Evolutionary conservation across 2,329 filamentous ascomycete genomes (phyloP), one percentile per base, ranked within the genome.

Genomic region (Hirsutella minnesotensis): DNA sequence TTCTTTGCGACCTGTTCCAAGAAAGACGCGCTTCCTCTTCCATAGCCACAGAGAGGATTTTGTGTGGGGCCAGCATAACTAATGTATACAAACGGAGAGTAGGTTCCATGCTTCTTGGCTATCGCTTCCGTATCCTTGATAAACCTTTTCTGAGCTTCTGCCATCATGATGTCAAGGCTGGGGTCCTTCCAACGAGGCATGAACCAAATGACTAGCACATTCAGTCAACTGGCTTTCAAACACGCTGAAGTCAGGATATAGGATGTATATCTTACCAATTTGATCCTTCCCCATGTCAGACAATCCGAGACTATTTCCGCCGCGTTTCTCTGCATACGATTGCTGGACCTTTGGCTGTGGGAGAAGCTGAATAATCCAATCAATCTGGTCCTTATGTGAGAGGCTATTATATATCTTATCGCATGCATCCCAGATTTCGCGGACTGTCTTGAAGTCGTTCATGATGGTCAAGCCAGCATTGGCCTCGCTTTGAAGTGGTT

Each of bases 51-150:
- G 13, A 67, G 50, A 3, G 62, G 58, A 27, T 62, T 52, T 27
- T 53, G 49, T 18, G 52, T 54, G 20, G 49, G 44, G 21, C 56
- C 56, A 3, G 65, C 64, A 41, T 69, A 68, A 45, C 69, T 68
- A 20, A 65, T 54, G 46, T 67, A 69, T 19, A 67, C 44, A 38
- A 54, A 65, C 9, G 53, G 51, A 40, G 59, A 50, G 30, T 56
- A 51, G 0, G 59, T 46, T 1, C 56, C 57, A 18, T 56, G 48
- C 42, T 54, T 49, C 21, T 49, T 44, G 2, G 56, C 53, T 16
- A 39, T 27, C 4, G 24, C 27, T 18, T 30, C 38, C 9, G 24
- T 12, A 3, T 18, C 38, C 5, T 39, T 9, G 38, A 39, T 20
- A 18, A 39, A 39, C 24, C 31, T 29, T 9, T 19, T n/a, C 12